A percentile compares a stretch with the other conserved stretches of the same genome.
Evolutionary conservation across 257 asterid species (phyloP).

Genomic region (Solanum chilense): DNA sequence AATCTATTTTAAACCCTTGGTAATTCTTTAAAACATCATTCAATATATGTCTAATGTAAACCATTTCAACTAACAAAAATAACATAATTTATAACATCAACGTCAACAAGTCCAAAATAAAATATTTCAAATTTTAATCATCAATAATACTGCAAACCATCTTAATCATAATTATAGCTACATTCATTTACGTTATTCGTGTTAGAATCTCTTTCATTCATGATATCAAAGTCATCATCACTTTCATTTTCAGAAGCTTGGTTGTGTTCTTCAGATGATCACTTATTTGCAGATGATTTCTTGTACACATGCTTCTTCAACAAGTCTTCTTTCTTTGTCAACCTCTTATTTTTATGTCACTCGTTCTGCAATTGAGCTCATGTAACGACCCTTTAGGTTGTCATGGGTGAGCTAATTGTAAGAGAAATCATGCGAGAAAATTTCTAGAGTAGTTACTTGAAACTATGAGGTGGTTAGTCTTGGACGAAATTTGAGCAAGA

Average conservation of each 20-base stretch:
- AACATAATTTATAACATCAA: not conserved
- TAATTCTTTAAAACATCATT: not conserved
- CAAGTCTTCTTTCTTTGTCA: not conserved
- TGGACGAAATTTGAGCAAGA: not conserved
- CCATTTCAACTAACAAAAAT: no score
- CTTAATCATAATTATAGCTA: not conserved
- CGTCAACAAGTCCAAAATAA: no score
- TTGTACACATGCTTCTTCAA: not conserved
- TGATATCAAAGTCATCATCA: not conserved
- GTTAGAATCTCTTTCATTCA: not conserved
- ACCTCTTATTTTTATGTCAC: not conserved
- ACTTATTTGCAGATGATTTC: not conserved
- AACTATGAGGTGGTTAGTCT: not conserved
- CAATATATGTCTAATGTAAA: not conserved
- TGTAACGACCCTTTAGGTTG: not conserved
- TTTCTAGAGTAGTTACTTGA: not conserved
- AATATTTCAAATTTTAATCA: not conserved
- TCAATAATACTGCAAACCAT: not conserved
- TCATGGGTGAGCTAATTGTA: not conserved
- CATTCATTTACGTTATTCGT: not conserved
- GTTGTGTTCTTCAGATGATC: not conserved
- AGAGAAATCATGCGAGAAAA: not conserved
- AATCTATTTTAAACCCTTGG: not conserved
- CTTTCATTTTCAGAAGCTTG: not conserved
- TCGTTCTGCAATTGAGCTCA: no score